Evolutionary conservation across 2,329 filamentous ascomycete genomes (phyloP), one percentile per base, ranked within the genome.

Genomic region (Aspergillus alliaceus): DNA sequence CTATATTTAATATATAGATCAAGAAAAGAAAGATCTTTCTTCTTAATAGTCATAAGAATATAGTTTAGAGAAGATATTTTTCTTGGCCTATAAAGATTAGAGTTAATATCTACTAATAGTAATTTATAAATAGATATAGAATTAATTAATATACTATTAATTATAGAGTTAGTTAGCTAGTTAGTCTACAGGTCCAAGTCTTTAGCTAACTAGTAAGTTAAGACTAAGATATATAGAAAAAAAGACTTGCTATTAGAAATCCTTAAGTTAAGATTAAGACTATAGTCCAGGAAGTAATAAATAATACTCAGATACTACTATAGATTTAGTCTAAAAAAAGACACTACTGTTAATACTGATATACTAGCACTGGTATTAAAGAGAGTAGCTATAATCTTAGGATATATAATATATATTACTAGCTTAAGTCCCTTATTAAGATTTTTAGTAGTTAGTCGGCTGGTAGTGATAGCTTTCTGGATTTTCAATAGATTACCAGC

Each of bases 261-360:
- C 51, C 6, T 56, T n/a, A 39, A 35, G n/a, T 58, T 58, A 2
- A 56, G 58, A n/a, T 58, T 34, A 32, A 60, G n/a, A 18, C 58
- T 55, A 34, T 37, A 42, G 20, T 60, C 48, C 27, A 60, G 34
- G 25, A 53, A 56, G 31, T 34, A 48, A n/a, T 48, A 52, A 32
- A 58, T 18, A n/a, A 60, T 42, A 7, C 54, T 25, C 27, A 42
- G 57, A 27, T 59, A 20, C 34, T 61, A 56, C 35, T 46, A 51
- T 15, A 50, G 32, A 7, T 54, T 25, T 27, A 49, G 24, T 32
- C 59, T 53, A 15, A 31, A 34, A 22, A 35, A 15, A 35, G 32
- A 35, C 5, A 57, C 46, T 24, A 24, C 27, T 8, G 15, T 35
- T 32, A 27, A 29, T 31, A 51, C 25, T 20, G 59, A 34, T 12